Evolutionary conservation across 108 stramenopile species (phyloP), one percentile per base, ranked within the genome.

Genomic region (Ochromonas danica): DNA sequence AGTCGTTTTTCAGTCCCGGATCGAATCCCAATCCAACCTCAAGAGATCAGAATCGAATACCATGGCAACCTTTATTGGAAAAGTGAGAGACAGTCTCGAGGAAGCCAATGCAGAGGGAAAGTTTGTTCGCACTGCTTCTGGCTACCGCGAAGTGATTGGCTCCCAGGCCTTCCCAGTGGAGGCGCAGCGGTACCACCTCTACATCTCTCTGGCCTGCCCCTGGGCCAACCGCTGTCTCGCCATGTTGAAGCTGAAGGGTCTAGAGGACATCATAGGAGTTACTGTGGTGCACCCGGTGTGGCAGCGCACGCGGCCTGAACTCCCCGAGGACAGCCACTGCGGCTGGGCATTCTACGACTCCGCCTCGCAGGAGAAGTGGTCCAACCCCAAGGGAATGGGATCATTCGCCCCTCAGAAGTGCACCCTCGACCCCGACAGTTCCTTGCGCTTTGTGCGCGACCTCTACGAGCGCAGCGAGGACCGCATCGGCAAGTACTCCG

Each of bases 271-370:
- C 61, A 86, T 97, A 57, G 89, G 83, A 80, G 88, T 51, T 51
- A 51, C 45, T 22, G 79, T 89, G 65, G 91, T 92, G 33, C 90
- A 93, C 84, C 93, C 95, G 0, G 88, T 89, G 0, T 94, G 93
- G 93, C 89, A 89, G 39, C 85, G 83, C 25, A 96, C 95, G 3
- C 90, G 87, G 40, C 91, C 94, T 0, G 80, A 89, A 14, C 87
- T 91, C 75, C 83, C 87, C 0, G 79, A 74, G 39, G 94, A 96
- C 80, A 77, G 81, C 51, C 98, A 98, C 81, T 84, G 80, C 39
- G 98, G 98, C 30, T 98, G 97, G 96, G 87, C 45, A 14, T 98
- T 97, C 85, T 91, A 88, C 1, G 82, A 88, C 42, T 41, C 84
- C 67, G 91, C 87, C 87, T 14, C 45, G 6, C 14, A 22, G 14